Percentiles rank a stretch among this genome's conserved stretches.
phyloP scores from a whole-genome alignment of 208 protist species.

The Endotrypanum monterogeii region DNA sequence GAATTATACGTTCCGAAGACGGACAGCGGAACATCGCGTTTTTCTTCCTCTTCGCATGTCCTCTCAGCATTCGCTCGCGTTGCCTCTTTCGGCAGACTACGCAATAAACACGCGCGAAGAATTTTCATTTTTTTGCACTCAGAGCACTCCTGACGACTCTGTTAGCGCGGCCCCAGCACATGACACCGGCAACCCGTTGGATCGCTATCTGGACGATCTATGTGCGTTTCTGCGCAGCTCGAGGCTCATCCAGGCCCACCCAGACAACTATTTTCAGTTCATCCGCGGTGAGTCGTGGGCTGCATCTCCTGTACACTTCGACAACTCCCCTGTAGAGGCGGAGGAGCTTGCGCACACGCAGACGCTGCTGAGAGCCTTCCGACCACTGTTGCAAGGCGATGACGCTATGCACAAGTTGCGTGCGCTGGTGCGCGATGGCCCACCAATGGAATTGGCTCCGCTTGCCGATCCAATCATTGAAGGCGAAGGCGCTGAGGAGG shows the following conservation, averaged over 20 bases:
- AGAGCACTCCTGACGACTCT: background rate
- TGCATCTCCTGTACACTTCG: conserved; percentile 33
- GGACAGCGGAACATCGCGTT: background rate
- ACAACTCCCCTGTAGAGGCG: conserved; percentile 38
- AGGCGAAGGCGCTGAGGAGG: background rate
- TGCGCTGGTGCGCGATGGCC: conserved; percentile 48
- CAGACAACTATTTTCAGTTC: conserved; percentile 78
- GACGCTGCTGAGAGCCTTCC: conserved; percentile 49
- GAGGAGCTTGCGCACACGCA: conserved; percentile 57
- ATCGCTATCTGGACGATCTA: conserved; percentile 71
- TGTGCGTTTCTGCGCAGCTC: conserved; percentile 55
- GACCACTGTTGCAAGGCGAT: conserved; percentile 27
- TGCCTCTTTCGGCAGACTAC: conserved; percentile 63
- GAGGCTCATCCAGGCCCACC: conserved; percentile 78
- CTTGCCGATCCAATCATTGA: background rate
- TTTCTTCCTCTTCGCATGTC: conserved; percentile 12
- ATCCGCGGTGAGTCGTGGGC: conserved; percentile 35
- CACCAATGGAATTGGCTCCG: conserved; percentile 19
- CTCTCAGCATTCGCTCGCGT: conserved; percentile 43
- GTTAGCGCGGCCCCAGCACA: background rate
- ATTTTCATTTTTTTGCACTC: conserved; percentile 41
- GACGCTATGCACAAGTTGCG: conserved; percentile 39
- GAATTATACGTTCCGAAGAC: background rate
- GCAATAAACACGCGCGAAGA: conserved; percentile 25
- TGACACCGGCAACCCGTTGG: conserved; percentile 19